These are phyloP conservation scores for Ophioceras dolichostomum DNA, from an alignment of 2,329 filamentous ascomycete genomes.

Conservation along the genomic window DNA sequence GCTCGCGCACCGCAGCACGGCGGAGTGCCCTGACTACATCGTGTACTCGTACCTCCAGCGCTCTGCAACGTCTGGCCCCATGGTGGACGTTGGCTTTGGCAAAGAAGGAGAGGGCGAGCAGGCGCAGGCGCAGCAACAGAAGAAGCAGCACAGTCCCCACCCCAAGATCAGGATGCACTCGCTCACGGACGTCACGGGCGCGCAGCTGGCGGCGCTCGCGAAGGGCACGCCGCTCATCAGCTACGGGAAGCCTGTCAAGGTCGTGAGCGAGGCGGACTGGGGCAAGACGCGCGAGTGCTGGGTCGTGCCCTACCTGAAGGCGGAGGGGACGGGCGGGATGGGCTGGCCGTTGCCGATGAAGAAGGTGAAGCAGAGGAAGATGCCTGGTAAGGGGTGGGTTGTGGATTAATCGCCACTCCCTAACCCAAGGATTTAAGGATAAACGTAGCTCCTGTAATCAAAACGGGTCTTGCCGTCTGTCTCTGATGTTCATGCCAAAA, in stretches of 20 bases:
- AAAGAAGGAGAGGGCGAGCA: background rate
- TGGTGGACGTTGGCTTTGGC: no score
- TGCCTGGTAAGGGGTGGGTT: constrained; percentile 62
- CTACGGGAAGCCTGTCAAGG: constrained; percentile 82
- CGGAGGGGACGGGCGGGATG: constrained; percentile 51
- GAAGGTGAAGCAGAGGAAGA: constrained; percentile 71
- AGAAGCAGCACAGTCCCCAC: constrained; percentile 36
- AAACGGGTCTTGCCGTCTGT: no score
- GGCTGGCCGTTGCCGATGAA: constrained; percentile 81
- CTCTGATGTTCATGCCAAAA: no score
- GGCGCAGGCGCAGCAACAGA: constrained; percentile 29
- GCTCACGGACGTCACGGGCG: constrained; percentile 64
- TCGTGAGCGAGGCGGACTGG: constrained; percentile 22
- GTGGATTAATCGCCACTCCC: constrained; percentile 41
- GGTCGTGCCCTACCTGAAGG: constrained; percentile 66
- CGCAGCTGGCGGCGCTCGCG: constrained; percentile 66
- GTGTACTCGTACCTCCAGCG: constrained; percentile 80
- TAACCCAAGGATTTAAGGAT: no score
- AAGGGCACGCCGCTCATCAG: constrained; percentile 74
- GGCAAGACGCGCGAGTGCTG: constrained; percentile 57
- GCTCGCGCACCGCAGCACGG: constrained; percentile 54
- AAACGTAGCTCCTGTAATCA: no score
- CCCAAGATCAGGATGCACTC: constrained; percentile 80
- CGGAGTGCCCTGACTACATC: constrained; percentile 76
- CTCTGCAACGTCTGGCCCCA: constrained; percentile 32